A percentile compares a stretch with the other conserved stretches of the same genome.
Conservation (phyloP, 257 asterid species). For the Mentha longifolia region DNA sequence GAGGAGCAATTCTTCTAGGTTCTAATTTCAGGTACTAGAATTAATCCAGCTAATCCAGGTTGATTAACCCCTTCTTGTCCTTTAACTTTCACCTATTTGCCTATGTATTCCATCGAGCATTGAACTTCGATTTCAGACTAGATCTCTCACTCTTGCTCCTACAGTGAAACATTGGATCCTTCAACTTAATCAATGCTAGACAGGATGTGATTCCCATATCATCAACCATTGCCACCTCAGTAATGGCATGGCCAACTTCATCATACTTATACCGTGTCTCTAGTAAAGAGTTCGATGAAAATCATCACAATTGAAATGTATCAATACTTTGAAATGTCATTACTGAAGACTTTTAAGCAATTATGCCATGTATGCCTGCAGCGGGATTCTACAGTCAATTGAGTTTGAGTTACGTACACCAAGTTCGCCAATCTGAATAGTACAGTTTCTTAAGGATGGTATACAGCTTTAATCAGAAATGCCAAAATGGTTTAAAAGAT, state of each 20-base stretch:
- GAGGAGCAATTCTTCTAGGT: background rate
- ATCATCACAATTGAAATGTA: background rate
- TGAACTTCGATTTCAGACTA: background rate
- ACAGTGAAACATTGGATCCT: background rate
- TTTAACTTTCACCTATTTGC: background rate
- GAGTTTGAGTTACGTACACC: background rate
- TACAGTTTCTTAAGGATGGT: background rate
- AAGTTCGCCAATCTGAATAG: background rate
- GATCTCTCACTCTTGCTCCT: background rate
- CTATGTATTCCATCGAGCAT: background rate
- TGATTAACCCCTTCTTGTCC: background rate
- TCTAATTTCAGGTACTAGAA: background rate
- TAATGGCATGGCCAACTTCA: background rate
- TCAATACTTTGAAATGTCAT: background rate
- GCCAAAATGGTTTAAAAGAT: background rate
- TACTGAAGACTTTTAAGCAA: background rate
- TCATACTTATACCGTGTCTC: background rate
- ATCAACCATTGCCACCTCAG: background rate
- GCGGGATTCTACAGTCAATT: background rate
- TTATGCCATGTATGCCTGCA: background rate
- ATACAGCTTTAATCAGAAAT: background rate
- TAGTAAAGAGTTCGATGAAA: background rate
- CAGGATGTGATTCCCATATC: background rate
- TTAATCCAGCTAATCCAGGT: background rate
- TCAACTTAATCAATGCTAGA: background rate